phyloP scores from a whole-genome alignment of 2,329 filamentous ascomycete genomes.

The Aspergillus sp. region DNA sequence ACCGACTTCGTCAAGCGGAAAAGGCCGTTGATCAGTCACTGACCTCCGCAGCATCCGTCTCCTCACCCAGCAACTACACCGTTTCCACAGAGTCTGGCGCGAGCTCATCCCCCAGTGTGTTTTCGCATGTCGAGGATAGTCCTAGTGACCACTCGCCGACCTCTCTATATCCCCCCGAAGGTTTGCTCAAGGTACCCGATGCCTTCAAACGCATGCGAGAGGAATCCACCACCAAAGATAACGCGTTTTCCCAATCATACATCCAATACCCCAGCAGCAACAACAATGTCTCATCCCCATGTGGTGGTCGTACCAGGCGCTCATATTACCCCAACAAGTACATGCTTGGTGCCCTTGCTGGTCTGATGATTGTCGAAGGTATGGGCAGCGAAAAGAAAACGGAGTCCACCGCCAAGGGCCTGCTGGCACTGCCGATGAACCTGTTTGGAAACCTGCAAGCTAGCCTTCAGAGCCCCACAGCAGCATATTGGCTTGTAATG shows the following conservation, averaged over 20 bases:
- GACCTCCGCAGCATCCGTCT: slow-evolving; percentile 40
- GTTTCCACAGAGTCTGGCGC: slow-evolving; percentile 39
- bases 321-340: slow-evolving; percentile 68
- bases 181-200: slow-evolving; percentile 48
- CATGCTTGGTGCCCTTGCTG: slow-evolving; percentile 89
- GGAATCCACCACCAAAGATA: slow-evolving; percentile 33
- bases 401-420: slow-evolving; percentile 65
- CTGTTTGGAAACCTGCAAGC: slow-evolving; percentile 51
- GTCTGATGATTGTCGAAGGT: slow-evolving; percentile 88
- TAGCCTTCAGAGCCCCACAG: slow-evolving; percentile 29
- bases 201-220: slow-evolving; percentile 46
- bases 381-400: slow-evolving; percentile 66
- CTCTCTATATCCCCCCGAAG: slow-evolving; percentile 42
- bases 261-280: slow-evolving; percentile 34
- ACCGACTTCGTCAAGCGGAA: slow-evolving; percentile 77
- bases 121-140: slow-evolving; percentile 43
- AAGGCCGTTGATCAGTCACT: slow-evolving; percentile 53
- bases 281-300: slow-evolving; percentile 37
- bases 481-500: slow-evolving; percentile 29
- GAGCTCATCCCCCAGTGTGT: slow-evolving; percentile 44
- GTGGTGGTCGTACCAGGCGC: slow-evolving; percentile 43
- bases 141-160: slow-evolving; percentile 34
- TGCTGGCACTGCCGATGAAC: slow-evolving; percentile 65
- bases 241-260: slow-evolving; percentile 43
- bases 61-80: slow-evolving; percentile 44